Conservation (phyloP, 2,329 filamentous ascomycete species). For the Cladosporium austrohemisphaericum region DNA sequence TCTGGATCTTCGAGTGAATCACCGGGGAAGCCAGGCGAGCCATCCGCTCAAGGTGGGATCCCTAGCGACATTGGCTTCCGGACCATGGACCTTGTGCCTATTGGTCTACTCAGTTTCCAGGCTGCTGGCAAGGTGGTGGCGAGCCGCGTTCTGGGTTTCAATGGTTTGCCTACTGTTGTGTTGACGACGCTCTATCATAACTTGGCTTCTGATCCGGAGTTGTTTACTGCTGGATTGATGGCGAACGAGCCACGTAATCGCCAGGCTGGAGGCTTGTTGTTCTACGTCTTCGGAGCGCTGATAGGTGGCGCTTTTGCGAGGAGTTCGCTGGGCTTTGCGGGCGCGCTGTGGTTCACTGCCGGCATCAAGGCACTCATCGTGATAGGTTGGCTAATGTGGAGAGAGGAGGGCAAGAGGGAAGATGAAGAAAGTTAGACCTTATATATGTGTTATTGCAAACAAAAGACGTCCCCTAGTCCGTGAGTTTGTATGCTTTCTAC, state of each 20-base stretch:
- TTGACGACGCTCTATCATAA: conserved; percentile 78
- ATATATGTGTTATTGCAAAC: too few species aligned
- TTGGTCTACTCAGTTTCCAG: conserved; percentile 69
- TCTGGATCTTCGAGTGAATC: conserved; percentile 9
- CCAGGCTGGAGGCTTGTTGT: conserved; percentile 45
- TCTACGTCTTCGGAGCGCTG: conserved; percentile 50
- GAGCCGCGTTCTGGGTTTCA: conserved; percentile 64
- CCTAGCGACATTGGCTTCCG: conserved; percentile 18
- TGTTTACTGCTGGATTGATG: conserved; percentile 39
- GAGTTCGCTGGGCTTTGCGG: conserved; percentile 47
- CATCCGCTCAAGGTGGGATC: conserved; percentile 17
- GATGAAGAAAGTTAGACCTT: background rate
- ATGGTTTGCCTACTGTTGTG: conserved; percentile 69
- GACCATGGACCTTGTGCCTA: conserved; percentile 55
- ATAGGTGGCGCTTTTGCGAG: conserved; percentile 52
- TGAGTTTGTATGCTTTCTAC: too few species aligned
- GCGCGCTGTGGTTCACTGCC: conserved; percentile 44
- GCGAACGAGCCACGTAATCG: conserved; percentile 51
- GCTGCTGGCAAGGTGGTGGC: conserved; percentile 71
- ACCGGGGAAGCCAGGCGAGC: conserved; percentile 10
- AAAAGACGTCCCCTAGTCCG: too few species aligned
- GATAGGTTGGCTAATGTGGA: conserved; percentile 38
- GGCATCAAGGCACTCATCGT: conserved; percentile 35
- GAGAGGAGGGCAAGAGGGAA: conserved; percentile 24
- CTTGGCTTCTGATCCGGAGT: conserved; percentile 60